Percentiles rank a stretch among this genome's conserved stretches.
Conservation (phyloP, 1,139 yeast genomes). For the Tardiomyces depauwii region DNA sequence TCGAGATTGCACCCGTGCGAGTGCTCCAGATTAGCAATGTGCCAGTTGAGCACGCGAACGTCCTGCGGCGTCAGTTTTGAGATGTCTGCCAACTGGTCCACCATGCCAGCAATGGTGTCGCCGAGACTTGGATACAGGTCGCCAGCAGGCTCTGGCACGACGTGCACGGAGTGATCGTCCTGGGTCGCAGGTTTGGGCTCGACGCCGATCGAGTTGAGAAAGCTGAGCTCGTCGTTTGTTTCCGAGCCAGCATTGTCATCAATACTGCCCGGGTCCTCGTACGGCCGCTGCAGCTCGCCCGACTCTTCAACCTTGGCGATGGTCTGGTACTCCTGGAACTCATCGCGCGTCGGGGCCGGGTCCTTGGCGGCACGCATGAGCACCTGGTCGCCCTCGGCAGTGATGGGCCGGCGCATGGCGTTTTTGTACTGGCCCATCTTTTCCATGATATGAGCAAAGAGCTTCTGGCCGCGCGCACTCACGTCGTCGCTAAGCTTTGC, state of each 20-base stretch:
- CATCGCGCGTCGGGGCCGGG: conserved; percentile 18
- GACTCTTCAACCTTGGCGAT: conserved; percentile 26
- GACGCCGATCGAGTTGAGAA: conserved; percentile 22
- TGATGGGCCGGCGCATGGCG: conserved; percentile 23
- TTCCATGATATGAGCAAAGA: conserved; percentile 28
- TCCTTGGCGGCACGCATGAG: conserved; percentile 27
- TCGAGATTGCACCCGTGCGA: conserved; percentile 27
- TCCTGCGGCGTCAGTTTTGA: conserved; percentile 27
- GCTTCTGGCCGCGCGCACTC: conserved; percentile 21
- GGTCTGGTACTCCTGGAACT: conserved; percentile 20
- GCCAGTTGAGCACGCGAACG: conserved; percentile 29
- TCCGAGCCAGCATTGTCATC: conserved; percentile 14
- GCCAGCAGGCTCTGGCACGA: conserved; percentile 28
- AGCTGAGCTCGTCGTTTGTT: conserved; percentile 20
- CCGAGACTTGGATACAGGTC: conserved; percentile 28
- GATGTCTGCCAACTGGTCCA: conserved; percentile 22
- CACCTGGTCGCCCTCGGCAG: conserved; percentile 28
- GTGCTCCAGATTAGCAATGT: conserved; percentile 32
- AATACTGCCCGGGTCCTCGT: conserved; percentile 20
- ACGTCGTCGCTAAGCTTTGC: no score
- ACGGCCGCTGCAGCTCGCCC: conserved; percentile 21
- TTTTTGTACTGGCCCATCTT: conserved; percentile 26
- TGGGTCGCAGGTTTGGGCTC: conserved; percentile 11
- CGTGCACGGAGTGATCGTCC: conserved; percentile 13
- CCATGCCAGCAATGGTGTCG: conserved; percentile 25